Conservation (phyloP, 495 filamentous ascomycete species). For the Aspergillus kassunensis region DNA sequence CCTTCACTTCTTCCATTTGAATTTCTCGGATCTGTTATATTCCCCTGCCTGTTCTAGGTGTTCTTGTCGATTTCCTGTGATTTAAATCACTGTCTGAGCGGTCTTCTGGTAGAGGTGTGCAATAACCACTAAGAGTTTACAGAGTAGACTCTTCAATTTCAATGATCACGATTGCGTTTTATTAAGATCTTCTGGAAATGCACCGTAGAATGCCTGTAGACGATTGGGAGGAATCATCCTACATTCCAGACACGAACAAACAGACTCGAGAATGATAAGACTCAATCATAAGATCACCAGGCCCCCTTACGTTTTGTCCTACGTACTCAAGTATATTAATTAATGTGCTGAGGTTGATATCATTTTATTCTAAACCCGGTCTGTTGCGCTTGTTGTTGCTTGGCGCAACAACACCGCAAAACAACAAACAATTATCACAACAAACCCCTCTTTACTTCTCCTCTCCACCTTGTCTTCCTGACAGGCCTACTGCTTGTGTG, state of each 20-base stretch:
- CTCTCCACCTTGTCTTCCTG: neutral
- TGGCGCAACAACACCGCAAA: constrained; percentile 10
- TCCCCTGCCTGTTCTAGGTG: constrained; percentile 16
- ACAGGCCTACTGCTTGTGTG: too few species aligned
- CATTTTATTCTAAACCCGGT: neutral
- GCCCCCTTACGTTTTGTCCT: neutral
- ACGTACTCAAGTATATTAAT: too few species aligned
- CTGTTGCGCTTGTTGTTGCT: constrained; percentile 5
- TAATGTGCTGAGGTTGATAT: neutral
- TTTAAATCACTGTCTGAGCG: too few species aligned
- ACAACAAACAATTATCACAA: constrained; percentile 15
- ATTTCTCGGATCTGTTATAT: constrained; percentile 14
- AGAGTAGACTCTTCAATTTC: neutral
- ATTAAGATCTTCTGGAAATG: neutral
- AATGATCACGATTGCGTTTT: neutral
- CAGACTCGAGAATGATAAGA: neutral
- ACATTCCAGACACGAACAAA: constrained; percentile 8
- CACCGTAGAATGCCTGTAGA: constrained; percentile 7
- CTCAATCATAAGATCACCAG: neutral
- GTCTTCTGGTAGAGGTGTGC: too few species aligned
- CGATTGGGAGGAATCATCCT: constrained; percentile 6
- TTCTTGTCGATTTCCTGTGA: neutral
- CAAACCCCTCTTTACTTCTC: neutral
- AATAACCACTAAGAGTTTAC: too few species aligned
- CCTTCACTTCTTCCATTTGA: constrained; percentile 12